Percentiles rank a stretch among this genome's conserved stretches.
phyloP scores from a whole-genome alignment of 176 grass and related monocot species.

The Chrysopogon serrulatus region DNA sequence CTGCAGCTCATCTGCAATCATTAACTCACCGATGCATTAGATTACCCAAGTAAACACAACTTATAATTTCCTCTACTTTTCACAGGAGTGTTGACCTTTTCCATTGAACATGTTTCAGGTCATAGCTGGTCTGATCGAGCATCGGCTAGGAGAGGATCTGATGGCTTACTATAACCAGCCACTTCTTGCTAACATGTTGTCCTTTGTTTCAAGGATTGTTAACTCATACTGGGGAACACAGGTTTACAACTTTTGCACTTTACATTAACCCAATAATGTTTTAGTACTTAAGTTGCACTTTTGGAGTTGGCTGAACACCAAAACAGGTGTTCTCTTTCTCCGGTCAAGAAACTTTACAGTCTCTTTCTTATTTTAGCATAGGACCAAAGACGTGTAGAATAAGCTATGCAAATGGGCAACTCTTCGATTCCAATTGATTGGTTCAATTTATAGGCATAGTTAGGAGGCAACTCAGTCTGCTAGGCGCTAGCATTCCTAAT shows the following conservation, averaged over 20 bases:
- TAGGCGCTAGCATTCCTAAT: neutral
- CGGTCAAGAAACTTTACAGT: neutral
- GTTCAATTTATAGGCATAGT: neutral
- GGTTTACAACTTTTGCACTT: conserved; percentile 37
- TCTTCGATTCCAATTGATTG: neutral
- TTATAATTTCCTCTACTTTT: neutral
- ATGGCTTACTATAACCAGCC: conserved; percentile 70
- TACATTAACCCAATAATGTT: neutral
- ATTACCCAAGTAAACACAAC: neutral
- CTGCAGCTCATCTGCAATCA: neutral
- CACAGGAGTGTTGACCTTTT: conserved; percentile 6
- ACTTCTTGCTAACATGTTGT: conserved; percentile 64
- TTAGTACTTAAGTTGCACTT: neutral
- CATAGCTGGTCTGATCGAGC: conserved; percentile 92
- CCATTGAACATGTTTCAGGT: conserved; percentile 49
- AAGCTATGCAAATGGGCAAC: neutral
- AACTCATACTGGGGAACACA: conserved; percentile 99
- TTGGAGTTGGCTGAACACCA: neutral
- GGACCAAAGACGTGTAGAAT: neutral
- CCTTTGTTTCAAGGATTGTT: conserved; percentile 73
- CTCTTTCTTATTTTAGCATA: conserved; percentile 5
- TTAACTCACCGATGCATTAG: neutral
- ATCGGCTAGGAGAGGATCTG: conserved; percentile 78
- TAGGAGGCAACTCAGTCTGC: neutral
- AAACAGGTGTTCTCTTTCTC: neutral